Conservation (phyloP, 2,329 filamentous ascomycete genomes). For the Xylariaceae sp. region DNA sequence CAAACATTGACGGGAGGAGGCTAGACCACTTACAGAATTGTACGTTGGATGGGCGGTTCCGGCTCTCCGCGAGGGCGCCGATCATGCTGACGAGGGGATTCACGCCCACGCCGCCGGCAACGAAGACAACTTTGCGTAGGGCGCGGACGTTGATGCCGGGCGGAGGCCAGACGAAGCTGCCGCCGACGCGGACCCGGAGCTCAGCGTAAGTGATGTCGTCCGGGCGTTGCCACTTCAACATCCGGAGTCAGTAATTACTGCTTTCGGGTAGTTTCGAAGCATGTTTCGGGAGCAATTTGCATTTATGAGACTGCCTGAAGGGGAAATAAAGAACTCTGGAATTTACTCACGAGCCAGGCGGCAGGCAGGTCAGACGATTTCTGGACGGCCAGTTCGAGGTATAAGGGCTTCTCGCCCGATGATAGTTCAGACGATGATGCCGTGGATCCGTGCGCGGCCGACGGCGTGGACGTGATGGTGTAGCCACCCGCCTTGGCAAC, state of each 20-base stretch:
- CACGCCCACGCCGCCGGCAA: slow-evolving; percentile 82
- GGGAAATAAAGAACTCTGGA: too few relatives aligned
- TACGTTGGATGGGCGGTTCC: slow-evolving; percentile 44
- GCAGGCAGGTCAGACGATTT: slow-evolving; percentile 68
- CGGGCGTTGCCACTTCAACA: slow-evolving; percentile 62
- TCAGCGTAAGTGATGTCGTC: slow-evolving; percentile 59
- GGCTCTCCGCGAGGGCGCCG: slow-evolving; percentile 55
- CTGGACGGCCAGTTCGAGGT: slow-evolving; percentile 80
- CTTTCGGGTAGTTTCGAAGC: too few relatives aligned
- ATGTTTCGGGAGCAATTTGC: too few relatives aligned
- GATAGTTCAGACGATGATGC: slow-evolving; percentile 7
- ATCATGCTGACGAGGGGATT: slow-evolving; percentile 81
- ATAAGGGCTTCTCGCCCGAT: slow-evolving; percentile 35
- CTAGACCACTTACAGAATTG: slow-evolving; percentile 45
- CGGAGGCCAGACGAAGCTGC: slow-evolving; percentile 80
- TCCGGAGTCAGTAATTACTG: too few relatives aligned
- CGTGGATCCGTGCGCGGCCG: slow-evolving; percentile 44
- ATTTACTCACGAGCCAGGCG: too few relatives aligned
- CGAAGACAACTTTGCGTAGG: slow-evolving; percentile 67
- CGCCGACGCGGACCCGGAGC: slow-evolving; percentile 73
- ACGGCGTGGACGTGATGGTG: slow-evolving; percentile 80
- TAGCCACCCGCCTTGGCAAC: slow-evolving; percentile 78
- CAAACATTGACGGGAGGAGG: too few relatives aligned
- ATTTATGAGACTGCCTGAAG: too few relatives aligned
- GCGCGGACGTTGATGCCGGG: slow-evolving; percentile 44